Percentiles rank a stretch among this genome's conserved stretches.
Conservation (phyloP, 2,329 filamentous ascomycete genomes). For the Sporothrix humicola region DNA sequence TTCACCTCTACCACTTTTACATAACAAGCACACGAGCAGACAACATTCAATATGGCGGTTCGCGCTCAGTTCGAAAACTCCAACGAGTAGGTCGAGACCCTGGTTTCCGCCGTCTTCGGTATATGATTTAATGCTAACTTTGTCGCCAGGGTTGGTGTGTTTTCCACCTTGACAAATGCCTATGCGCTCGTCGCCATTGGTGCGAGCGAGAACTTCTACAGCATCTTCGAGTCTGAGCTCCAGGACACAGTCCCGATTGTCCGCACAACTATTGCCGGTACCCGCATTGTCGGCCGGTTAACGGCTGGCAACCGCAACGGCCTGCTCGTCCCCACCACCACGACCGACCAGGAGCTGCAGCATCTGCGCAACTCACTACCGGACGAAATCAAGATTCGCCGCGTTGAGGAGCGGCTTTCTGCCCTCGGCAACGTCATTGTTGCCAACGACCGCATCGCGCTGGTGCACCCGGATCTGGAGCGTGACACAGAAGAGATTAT, state of each 20-base stretch:
- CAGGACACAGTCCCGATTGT: conserved; percentile 97
- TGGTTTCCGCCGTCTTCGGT: background rate
- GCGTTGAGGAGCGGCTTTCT: conserved; percentile 95
- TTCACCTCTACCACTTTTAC: background rate
- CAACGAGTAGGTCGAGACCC: conserved; percentile 71
- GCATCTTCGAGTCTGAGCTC: conserved; percentile 96
- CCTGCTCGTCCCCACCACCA: conserved; percentile 92
- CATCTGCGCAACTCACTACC: conserved; percentile 95
- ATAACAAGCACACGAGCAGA: conserved; percentile 22
- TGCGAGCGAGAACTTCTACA: conserved; percentile 99
- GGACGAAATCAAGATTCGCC: conserved; percentile 89
- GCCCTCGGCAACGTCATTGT: conserved; percentile 97
- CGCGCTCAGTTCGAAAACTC: conserved; percentile 85
- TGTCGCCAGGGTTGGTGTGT: conserved; percentile 81
- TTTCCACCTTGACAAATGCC: conserved; percentile 94
- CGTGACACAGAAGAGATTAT: conserved; percentile 99
- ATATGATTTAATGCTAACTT: conserved; percentile 9
- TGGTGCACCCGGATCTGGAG: conserved; percentile 95
- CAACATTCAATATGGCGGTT: conserved; percentile 62
- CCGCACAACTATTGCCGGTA: conserved; percentile 94
- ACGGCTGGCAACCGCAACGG: conserved; percentile 97
- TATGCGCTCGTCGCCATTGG: conserved; percentile 94
- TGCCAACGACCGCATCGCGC: conserved; percentile 93
- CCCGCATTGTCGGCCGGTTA: conserved; percentile 91
- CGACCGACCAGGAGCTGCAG: conserved; percentile 97